Conservation (phyloP, 352 stramenopile genomes). For the Pythium plurisporium region DNA sequence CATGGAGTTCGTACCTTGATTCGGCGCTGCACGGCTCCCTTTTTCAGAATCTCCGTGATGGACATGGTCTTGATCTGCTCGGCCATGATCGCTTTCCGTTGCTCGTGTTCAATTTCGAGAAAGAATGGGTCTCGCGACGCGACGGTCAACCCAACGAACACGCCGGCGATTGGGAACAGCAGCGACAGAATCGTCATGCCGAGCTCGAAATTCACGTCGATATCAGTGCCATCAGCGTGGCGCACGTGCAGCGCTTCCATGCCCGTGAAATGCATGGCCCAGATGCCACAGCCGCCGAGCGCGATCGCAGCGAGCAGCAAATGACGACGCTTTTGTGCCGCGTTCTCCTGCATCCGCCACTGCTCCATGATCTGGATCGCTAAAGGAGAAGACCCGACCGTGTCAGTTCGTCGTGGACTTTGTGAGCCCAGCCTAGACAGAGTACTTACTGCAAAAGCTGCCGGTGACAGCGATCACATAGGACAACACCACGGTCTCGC, state of each 20-base stretch:
- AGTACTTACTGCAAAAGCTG: conserved; percentile 55
- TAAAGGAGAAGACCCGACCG: background rate
- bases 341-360: conserved; percentile 38
- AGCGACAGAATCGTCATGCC: conserved; percentile 55
- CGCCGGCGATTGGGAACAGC: conserved; percentile 44
- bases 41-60: conserved; percentile 32
- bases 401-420: conserved; percentile 46
- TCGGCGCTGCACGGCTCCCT: conserved; percentile 38
- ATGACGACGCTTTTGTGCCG: conserved; percentile 31
- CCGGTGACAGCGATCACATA: conserved; percentile 61
- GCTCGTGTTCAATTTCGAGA: conserved; percentile 50
- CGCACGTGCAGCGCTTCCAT: conserved; percentile 52
- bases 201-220: conserved; percentile 54
- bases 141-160: conserved; percentile 55
- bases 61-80: conserved; percentile 29
- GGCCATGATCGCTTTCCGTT: conserved; percentile 32
- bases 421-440: background rate
- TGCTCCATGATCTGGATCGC: conserved; percentile 68
- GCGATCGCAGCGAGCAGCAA: conserved; percentile 36
- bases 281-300: conserved; percentile 65
- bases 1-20: conserved; percentile 22
- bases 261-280: conserved; percentile 72
- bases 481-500: conserved; percentile 38
- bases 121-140: conserved; percentile 66
- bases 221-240: conserved; percentile 33